Evolutionary conservation across 495 filamentous ascomycete genomes (phyloP), one percentile per base, ranked within the genome.

Genomic region (Apodospora peruviana): DNA sequence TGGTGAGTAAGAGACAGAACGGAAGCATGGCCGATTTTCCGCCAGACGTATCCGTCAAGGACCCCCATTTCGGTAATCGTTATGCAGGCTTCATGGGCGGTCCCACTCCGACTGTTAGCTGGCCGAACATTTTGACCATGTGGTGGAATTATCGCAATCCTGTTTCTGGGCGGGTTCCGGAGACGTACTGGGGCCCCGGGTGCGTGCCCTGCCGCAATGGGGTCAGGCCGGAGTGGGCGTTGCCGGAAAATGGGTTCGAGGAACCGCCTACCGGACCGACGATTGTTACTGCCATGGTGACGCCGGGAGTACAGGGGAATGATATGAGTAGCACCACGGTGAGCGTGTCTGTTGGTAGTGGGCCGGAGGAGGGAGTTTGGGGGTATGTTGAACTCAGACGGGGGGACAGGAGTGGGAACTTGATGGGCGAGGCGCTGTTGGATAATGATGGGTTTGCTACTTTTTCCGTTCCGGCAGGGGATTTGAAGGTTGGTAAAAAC

Each of bases 131-230:
- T 24, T 48, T 40, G 44, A 18, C 50, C 8, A 54, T 58, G 55
- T 58, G 51, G 51, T 58, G 49, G 35, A 39, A 38, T 12, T 58
- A 45, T 12, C 47, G 55, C 3, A 58, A 58, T 25, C 55, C 48
- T 1, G 55, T 58, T 0, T 36, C 20, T 19, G 55, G 55, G 9
- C 24, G 47, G n/a, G 51, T 54, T 12, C 51, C 51, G 9, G 51
- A 54, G 23, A 51, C 51, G 23, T 58, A 58, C 45, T 58, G 55
- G 51, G 27, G 27, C 27, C 51, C 55, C 0, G 55, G 55, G 2
- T 58, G 55, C 22, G 55, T 58, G 40, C 55, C 55, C 14, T 58
- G 55, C 41, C 25, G 45, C n/a, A n/a, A n/a, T n/a, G n/a, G n/a
- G 18, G 46, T 43, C 3, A 36, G 23, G 21, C 51, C 55, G 1